Percentiles rank a stretch among this genome's conserved stretches.
Evolutionary conservation across 2,329 filamentous ascomycete species (phyloP).

Genomic region (Sclerotinia minor): DNA sequence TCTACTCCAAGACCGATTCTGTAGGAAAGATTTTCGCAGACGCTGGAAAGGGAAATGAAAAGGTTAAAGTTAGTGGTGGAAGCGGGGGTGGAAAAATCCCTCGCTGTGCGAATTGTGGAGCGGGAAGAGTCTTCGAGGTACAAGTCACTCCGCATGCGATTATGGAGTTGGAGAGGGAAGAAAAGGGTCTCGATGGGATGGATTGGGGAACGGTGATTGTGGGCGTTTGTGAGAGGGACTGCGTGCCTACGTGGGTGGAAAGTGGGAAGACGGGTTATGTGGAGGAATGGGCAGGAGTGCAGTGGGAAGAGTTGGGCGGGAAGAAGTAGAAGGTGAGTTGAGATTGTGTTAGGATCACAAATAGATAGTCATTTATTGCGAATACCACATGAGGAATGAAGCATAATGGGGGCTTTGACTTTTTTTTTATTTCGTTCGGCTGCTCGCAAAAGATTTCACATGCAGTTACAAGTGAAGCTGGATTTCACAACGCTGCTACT

Average conservation of each 20-base stretch:
- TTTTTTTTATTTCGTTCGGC: constrained; percentile 7
- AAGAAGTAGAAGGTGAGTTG: constrained; percentile 24
- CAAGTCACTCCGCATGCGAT: constrained; percentile 93
- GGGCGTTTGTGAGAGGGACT: constrained; percentile 80
- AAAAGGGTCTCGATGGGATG: constrained; percentile 77
- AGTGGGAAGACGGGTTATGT: constrained; percentile 68
- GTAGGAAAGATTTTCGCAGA: constrained; percentile 64
- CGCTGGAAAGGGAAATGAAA: constrained; percentile 30
- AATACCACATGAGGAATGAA: constrained; percentile 16
- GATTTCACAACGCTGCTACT: constrained; percentile 16
- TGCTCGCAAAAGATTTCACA: constrained; percentile 17
- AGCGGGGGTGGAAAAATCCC: constrained; percentile 57
- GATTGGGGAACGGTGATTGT: constrained; percentile 95
- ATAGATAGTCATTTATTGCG: constrained; percentile 13
- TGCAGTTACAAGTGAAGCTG: background rate
- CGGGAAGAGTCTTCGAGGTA: constrained; percentile 78
- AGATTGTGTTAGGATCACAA: background rate
- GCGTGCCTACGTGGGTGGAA: constrained; percentile 58
- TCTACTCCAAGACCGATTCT: constrained; percentile 77
- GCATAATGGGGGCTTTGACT: constrained; percentile 14
- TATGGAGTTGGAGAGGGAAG: constrained; percentile 78
- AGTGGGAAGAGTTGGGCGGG: constrained; percentile 78
- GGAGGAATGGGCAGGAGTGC: constrained; percentile 97
- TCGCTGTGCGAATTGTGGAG: constrained; percentile 73
- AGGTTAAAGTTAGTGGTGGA: constrained; percentile 28